Conservation (phyloP, 495 filamentous ascomycete genomes). For the Lophium mytilinum region DNA sequence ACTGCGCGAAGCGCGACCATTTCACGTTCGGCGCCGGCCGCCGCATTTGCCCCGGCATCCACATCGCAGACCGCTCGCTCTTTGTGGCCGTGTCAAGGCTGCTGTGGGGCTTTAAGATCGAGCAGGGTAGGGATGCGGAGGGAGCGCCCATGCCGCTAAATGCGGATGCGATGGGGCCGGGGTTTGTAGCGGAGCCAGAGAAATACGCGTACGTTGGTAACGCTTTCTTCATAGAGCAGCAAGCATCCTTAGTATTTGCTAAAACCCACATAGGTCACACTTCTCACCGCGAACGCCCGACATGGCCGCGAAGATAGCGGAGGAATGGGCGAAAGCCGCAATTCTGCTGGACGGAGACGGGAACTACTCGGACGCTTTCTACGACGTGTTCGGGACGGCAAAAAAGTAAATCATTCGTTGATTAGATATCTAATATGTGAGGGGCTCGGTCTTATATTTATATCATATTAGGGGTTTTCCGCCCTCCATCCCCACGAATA, state of each 20-base stretch:
- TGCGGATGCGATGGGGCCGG: background rate
- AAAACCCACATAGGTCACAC: background rate
- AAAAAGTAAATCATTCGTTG: background rate
- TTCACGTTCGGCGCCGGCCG: conserved; percentile 30
- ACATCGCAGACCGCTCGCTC: conserved; percentile 26
- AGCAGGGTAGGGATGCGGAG: background rate
- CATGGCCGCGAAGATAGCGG: background rate
- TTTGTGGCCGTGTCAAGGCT: conserved; percentile 22
- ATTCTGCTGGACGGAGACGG: background rate
- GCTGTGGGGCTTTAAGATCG: conserved; percentile 28
- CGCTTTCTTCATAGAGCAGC: too few species aligned
- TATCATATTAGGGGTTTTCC: background rate
- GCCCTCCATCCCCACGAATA: background rate
- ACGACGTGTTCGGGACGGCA: background rate
- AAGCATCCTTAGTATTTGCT: too few species aligned
- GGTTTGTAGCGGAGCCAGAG: background rate
- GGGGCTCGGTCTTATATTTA: background rate
- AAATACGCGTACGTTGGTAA: background rate
- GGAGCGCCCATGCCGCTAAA: background rate
- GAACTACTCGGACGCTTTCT: background rate
- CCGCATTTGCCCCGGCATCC: conserved; percentile 29
- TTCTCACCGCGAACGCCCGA: background rate
- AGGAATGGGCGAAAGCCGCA: background rate
- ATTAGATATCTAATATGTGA: background rate
- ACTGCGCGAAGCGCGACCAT: conserved; percentile 23